Base-by-base conservation (phyloP, 495 filamentous ascomycete genomes). In the Baudoinia panamericana region DNA sequence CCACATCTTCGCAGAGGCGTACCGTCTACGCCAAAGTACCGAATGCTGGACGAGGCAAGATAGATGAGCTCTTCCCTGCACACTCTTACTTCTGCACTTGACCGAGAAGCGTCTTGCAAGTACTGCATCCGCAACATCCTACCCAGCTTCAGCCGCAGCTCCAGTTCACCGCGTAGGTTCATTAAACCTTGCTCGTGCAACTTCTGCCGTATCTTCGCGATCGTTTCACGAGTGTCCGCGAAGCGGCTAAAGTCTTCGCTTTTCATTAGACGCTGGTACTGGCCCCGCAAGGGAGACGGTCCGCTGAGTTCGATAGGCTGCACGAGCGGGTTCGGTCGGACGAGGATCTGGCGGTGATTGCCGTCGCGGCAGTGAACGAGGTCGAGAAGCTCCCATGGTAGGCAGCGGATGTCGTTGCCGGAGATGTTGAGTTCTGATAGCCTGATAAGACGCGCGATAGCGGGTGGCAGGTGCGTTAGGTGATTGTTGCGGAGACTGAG, bases 401-500 rank as follows among this genome's bases (percentile, higher is more conserved):
- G 69, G 38, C 59, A 73, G 4, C 62, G 62, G 7, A 93, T 65
- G n/a, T 58, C 51, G 47, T 90, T 90, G 30, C 78, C 67, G 5
- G 77, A 70, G 11, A 93, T 43, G 39, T 86, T 86, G 6, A 90
- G 65, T 22, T 75, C 69, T 50, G 68, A 58, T 4, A 93, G 61
- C 29, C 75, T 72, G 4, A 55, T 63, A 11, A 92, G 62, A 26
- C 68, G 70, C n/a, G 64, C 63, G 28, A 92, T 80, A 0, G 68
- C 63, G 0, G 73, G 60, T 5, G 81, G 81, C 6, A 93, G 62
- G 25, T 76, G 69, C 0, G 54, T 59, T 6, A 93, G 64, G 21
- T 69, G 53, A 57, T 88, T 92, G 41, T 66, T 71, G 4, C 84
- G 77, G 36, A 93, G 60, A 54, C 71, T 84, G 22, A 93, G 70